phyloP scores from a whole-genome alignment of 2,329 filamentous ascomycete species.

The Neocucurbitaria cava region DNA sequence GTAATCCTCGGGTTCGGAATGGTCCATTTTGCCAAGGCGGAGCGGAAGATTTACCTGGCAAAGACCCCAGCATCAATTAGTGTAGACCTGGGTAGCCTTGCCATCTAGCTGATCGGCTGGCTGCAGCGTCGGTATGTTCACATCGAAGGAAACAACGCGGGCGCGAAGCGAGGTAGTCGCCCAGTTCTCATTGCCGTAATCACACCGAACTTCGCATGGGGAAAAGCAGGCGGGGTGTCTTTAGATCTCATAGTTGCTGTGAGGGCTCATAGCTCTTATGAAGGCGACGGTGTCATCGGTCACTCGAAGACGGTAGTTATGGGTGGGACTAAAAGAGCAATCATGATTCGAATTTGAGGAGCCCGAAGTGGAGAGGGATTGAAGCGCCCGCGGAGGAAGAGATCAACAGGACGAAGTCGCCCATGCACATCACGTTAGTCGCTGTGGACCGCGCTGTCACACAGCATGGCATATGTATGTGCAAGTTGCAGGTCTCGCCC shows the following conservation, averaged over 20 bases:
- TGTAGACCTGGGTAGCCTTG: slow-evolving; percentile 13
- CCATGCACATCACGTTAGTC: not conserved
- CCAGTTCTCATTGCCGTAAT: not conserved
- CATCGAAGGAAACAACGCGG: not conserved
- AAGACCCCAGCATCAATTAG: slow-evolving; percentile 9
- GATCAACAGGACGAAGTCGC: slow-evolving; percentile 14
- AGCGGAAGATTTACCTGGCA: slow-evolving; percentile 3
- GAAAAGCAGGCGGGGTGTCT: too few species aligned
- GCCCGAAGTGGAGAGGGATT: slow-evolving; percentile 4
- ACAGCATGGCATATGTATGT: not conserved
- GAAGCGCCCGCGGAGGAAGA: slow-evolving; percentile 5
- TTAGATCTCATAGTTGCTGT: too few species aligned
- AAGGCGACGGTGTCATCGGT: not conserved
- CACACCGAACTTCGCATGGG: too few species aligned
- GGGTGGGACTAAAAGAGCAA: not conserved
- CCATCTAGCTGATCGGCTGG: not conserved
- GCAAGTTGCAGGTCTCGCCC: not conserved
- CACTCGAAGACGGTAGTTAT: not conserved
- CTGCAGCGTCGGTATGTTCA: not conserved
- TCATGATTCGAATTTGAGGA: not conserved
- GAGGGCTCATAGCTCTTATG: not conserved
- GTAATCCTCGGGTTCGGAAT: slow-evolving; percentile 25
- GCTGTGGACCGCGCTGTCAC: not conserved
- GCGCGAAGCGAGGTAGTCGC: not conserved
- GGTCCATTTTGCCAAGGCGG: slow-evolving; percentile 21